Evolutionary conservation across 208 protist genomes (phyloP).

Genomic region (Leptomonas pyrrhocoris): DNA sequence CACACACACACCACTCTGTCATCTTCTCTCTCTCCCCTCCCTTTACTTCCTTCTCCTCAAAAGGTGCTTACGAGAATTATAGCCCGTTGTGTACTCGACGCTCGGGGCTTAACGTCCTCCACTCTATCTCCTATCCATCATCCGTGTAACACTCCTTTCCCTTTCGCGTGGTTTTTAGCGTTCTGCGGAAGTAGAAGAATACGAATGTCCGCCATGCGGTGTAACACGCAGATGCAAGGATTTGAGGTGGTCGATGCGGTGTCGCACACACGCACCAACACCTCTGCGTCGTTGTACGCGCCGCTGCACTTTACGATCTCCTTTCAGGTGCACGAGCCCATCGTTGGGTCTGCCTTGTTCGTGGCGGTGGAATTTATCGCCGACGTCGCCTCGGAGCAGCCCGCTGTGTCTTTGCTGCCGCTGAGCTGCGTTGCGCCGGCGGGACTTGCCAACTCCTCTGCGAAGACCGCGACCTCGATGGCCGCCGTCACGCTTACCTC

Average conservation of each 20-base stretch:
- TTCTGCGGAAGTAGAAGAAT: not conserved
- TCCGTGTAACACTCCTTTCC: not conserved
- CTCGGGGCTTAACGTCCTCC: not conserved
- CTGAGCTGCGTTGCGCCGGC: not conserved
- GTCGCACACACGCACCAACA: not conserved
- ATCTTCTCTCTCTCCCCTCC: too few relatives aligned
- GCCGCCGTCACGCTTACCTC: not conserved
- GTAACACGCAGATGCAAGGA: not conserved
- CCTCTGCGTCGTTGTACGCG: not conserved
- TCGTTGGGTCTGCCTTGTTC: not conserved
- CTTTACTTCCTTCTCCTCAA: not conserved
- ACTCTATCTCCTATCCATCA: not conserved
- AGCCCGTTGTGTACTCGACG: too few relatives aligned
- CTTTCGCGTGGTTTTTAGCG: not conserved
- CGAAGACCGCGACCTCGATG: not conserved
- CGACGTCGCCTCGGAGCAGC: conserved; percentile 51
- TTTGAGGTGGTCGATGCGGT: not conserved
- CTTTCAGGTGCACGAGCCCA: not conserved
- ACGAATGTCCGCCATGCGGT: not conserved
- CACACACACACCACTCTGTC: too few relatives aligned
- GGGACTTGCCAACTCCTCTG: not conserved
- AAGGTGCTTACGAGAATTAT: too few relatives aligned
- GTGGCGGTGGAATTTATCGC: conserved; percentile 43
- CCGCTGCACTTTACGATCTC: not conserved
- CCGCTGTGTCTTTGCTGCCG: conserved; percentile 3